Evolutionary conservation across 2,329 filamentous ascomycete genomes (phyloP), one percentile per base, ranked within the genome.

Genomic region (Ceratocystis cubensis): DNA sequence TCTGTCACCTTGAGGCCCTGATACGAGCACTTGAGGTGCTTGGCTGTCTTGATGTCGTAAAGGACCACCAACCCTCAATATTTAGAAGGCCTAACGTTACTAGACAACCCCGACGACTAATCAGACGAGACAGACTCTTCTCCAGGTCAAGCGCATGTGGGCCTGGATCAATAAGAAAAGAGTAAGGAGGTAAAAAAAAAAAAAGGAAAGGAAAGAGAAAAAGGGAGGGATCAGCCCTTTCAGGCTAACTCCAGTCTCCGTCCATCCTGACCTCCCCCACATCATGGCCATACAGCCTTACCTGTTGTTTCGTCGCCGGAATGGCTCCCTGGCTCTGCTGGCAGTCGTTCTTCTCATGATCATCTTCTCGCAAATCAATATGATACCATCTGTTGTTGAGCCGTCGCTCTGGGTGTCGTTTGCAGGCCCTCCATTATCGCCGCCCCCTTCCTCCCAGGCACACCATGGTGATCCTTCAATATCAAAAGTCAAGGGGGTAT

Each of bases 231-330:
- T 53, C 7, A 15, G 48, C 22, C 20, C 48, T 28, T 53, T 25
- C 25, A 13, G 25, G 28, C 48, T 53, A 50, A 50, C n/a, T 22
- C 22, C 48, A n/a, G 17, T 17, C 46, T 22, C 20, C 6, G 5
- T 17, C 17, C n/a, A 17, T 3, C 22, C 6, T 22, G n/a, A 1
- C 50, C 50, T 30, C 50, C 10, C 22, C 50, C 28, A 59, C 30
- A n/a, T 22, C 62, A 64, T 64, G 45, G 33, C 50, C 46, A 30
- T 50, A 20, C 62, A 17, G 25, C 45, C 44, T 5, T 48, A 22
- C 8, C 45, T 64, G 5, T n/a, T 64, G 62, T 33, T 33, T 46
- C 62, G 22, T 37, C 63, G 63, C 33, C 63, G 63, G 15, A 44
- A 65, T 25, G 37, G 30, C 50, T 33, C 56, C 28, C 56, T 59